Percentiles rank a stretch among this genome's conserved stretches.
These are phyloP conservation scores for Remersonia thermophila DNA, from an alignment of 2,329 filamentous ascomycete species.

Conservation along the genomic window DNA sequence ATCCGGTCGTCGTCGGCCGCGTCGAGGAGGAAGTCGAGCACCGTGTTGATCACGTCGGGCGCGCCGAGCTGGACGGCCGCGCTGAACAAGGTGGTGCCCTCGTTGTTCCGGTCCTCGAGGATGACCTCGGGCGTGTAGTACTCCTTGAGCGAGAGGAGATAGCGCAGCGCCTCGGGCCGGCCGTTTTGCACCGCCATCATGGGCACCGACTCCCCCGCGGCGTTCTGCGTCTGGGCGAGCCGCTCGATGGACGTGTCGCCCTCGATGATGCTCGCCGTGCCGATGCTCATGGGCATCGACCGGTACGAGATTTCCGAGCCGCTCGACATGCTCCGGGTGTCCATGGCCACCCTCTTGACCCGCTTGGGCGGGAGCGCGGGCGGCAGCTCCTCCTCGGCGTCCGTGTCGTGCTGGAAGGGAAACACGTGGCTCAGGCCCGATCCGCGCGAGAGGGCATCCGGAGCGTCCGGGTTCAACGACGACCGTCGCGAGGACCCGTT, in stretches of 20 bases:
- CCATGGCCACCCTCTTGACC: conserved; percentile 76
- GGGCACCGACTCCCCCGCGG: conserved; percentile 66
- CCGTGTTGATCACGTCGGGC: conserved; percentile 57
- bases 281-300: conserved; percentile 67
- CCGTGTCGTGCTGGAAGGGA: conserved; percentile 57
- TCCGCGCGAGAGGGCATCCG: conserved; percentile 42
- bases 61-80: conserved; percentile 82
- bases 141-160: conserved; percentile 64
- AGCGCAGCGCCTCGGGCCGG: conserved; percentile 60
- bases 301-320: conserved; percentile 74
- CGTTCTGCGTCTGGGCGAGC: conserved; percentile 57
- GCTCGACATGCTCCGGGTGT: conserved; percentile 76
- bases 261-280: conserved; percentile 64
- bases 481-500: conserved; percentile 28
- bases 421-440: conserved; percentile 72
- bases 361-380: conserved; percentile 33
- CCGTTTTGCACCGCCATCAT: conserved; percentile 77
- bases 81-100: conserved; percentile 79
- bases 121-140: conserved; percentile 63
- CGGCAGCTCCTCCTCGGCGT: conserved; percentile 18
- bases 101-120: conserved; percentile 74
- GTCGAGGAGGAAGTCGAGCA: conserved; percentile 58
- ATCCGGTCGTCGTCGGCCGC: conserved; percentile 41
- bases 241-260: conserved; percentile 77
- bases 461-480: conserved; percentile 28